These are phyloP conservation scores for Trichoderma sp. DNA, from an alignment of 2,329 filamentous ascomycete species.

Conservation along the genomic window DNA sequence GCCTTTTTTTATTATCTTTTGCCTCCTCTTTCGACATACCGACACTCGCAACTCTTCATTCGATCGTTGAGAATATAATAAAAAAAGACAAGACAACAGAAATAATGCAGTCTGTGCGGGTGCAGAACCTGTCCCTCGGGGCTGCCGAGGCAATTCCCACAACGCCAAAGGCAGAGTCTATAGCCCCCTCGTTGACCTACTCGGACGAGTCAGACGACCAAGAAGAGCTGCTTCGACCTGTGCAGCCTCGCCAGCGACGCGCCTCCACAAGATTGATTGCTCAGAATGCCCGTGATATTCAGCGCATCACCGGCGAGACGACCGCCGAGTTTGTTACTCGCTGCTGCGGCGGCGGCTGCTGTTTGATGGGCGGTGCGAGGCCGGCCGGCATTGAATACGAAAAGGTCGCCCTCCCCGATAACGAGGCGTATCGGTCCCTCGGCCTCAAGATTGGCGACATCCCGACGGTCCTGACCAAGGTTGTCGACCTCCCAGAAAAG, in stretches of 20 bases:
- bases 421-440: conserved; percentile 78
- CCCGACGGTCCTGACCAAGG: conserved; percentile 67
- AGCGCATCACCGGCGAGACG: conserved; percentile 62
- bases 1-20: not conserved
- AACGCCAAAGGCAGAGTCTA: conserved; percentile 47
- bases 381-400: conserved; percentile 51
- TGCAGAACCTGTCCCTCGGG: conserved; percentile 23
- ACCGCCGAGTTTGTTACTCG: conserved; percentile 59
- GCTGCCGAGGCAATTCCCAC: conserved; percentile 43
- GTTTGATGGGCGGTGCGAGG: conserved; percentile 49
- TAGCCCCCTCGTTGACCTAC: conserved; percentile 61
- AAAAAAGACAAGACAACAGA: not conserved
- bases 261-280: conserved; percentile 68
- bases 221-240: conserved; percentile 46
- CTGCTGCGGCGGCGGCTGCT: conserved; percentile 65
- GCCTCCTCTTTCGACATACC: not conserved
- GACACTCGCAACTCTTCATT: not conserved
- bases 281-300: conserved; percentile 60
- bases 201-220: conserved; percentile 61
- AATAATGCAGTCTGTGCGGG: conserved; percentile 17
- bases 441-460: conserved; percentile 73
- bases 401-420: conserved; percentile 63
- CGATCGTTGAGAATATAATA: not conserved
- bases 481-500: conserved; percentile 70
- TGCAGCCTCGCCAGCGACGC: conserved; percentile 53